Percentiles rank a stretch among this genome's conserved stretches.
phyloP scores from a whole-genome alignment of 352 stramenopile genomes.

The Phytophthora constricta region DNA sequence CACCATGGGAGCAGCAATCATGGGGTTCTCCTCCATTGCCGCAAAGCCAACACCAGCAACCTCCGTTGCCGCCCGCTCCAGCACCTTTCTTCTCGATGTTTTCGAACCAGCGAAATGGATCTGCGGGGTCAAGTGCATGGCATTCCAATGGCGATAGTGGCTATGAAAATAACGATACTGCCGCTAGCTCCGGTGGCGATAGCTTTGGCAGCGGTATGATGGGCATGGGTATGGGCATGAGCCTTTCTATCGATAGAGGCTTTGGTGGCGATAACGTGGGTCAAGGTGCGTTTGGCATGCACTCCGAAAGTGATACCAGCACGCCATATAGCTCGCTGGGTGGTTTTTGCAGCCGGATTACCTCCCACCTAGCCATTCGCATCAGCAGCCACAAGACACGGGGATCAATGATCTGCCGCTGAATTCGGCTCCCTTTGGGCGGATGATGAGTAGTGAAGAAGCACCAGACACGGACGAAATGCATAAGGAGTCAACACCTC shows the following conservation, averaged over 20 bases:
- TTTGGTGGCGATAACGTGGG: slow-evolving; percentile 34
- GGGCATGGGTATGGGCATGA: slow-evolving; percentile 45
- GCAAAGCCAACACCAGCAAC: slow-evolving; percentile 39
- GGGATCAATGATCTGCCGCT: slow-evolving; percentile 46
- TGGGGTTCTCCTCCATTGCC: slow-evolving; percentile 52
- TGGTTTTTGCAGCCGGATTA: slow-evolving; percentile 70
- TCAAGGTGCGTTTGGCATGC: slow-evolving; percentile 44
- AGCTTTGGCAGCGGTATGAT: slow-evolving; percentile 62
- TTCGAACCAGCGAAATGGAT: slow-evolving; percentile 37
- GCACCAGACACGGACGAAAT: slow-evolving; percentile 28
- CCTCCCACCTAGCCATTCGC: slow-evolving; percentile 44
- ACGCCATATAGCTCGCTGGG: slow-evolving; percentile 61
- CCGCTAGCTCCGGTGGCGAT: slow-evolving; percentile 26
- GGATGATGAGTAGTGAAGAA: slow-evolving; percentile 47
- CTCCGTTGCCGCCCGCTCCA: slow-evolving; percentile 47
- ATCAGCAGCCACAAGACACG: slow-evolving; percentile 31
- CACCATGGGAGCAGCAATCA: slow-evolving; percentile 62
- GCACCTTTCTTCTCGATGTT: slow-evolving; percentile 74
- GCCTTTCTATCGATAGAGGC: slow-evolving; percentile 42
- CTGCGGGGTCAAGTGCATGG: slow-evolving; percentile 41
- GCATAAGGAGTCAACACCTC: slow-evolving; percentile 29
- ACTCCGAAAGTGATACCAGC: slow-evolving; percentile 23
- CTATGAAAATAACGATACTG: slow-evolving; percentile 29
- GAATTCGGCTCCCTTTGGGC: slow-evolving; percentile 46
- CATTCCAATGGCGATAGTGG: slow-evolving; percentile 25